Evolutionary conservation across 2,329 filamentous ascomycete species (phyloP).

Genomic region (Trichoderma brevicompactum): DNA sequence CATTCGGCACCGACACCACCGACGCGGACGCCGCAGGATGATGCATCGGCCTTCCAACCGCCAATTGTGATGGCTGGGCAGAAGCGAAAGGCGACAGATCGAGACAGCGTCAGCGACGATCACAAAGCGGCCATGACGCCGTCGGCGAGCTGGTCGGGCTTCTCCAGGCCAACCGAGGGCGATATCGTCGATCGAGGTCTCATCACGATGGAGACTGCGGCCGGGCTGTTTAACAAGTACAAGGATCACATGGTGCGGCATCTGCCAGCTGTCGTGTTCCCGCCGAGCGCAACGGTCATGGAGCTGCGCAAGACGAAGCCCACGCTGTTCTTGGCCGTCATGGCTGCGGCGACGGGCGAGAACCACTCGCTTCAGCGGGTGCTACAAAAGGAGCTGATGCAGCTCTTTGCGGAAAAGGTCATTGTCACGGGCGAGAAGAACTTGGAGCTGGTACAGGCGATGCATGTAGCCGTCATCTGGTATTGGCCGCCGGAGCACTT

Average conservation of each 20-base stretch:
- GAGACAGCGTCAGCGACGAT: constrained; percentile 16
- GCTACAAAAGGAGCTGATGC: constrained; percentile 71
- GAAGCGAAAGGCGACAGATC: constrained; percentile 27
- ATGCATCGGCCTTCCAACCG: constrained; percentile 18
- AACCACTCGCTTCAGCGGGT: constrained; percentile 60
- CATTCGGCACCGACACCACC: constrained; percentile 23
- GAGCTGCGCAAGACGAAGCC: constrained; percentile 65
- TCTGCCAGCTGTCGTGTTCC: constrained; percentile 66
- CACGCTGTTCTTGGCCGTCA: constrained; percentile 70
- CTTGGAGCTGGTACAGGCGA: constrained; percentile 78
- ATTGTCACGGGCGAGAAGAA: constrained; percentile 79
- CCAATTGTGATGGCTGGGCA: constrained; percentile 30
- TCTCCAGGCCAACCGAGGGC: constrained; percentile 38
- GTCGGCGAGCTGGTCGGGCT: constrained; percentile 23
- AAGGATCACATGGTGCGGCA: constrained; percentile 63
- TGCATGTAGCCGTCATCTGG: constrained; percentile 79
- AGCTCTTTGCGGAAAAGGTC: constrained; percentile 73
- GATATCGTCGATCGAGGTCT: constrained; percentile 65
- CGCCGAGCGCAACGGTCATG: constrained; percentile 55
- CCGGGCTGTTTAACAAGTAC: constrained; percentile 62
- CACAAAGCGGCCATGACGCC: constrained; percentile 16
- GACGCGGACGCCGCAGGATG: constrained; percentile 17
- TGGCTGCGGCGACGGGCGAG: constrained; percentile 67
- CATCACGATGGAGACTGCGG: constrained; percentile 59
- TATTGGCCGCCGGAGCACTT: constrained; percentile 82